Conservation (phyloP, 2,329 filamentous ascomycete genomes). For the Talaromyces sp. region DNA sequence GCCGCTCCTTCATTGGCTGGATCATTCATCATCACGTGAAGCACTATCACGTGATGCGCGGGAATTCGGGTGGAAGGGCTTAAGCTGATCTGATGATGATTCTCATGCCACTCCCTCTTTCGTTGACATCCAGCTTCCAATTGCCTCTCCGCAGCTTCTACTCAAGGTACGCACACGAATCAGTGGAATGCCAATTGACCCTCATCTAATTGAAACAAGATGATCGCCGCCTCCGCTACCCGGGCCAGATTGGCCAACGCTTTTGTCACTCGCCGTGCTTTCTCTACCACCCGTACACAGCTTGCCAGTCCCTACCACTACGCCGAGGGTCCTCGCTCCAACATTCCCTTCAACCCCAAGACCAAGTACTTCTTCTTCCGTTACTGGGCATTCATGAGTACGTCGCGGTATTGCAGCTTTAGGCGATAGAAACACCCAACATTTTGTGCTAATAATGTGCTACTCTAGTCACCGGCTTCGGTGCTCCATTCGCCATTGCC, state of each 20-base stretch:
- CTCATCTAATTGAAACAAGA: constrained; percentile 56
- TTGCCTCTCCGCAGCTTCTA: constrained; percentile 2
- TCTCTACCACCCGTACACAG: constrained; percentile 84
- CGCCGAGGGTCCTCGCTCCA: constrained; percentile 89
- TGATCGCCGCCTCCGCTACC: constrained; percentile 67
- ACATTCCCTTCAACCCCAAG: constrained; percentile 95
- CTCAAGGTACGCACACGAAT: constrained; percentile 31
- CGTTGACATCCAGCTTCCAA: constrained; percentile 10
- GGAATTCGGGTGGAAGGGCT: constrained; percentile 12
- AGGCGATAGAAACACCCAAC: neutral
- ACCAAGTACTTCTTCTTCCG: constrained; percentile 76
- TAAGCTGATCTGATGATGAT: constrained; percentile 2
- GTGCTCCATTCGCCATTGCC: constrained; percentile 59
- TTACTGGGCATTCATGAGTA: constrained; percentile 80
- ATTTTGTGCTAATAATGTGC: constrained; percentile 36
- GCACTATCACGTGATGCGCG: neutral
- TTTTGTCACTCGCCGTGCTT: constrained; percentile 80
- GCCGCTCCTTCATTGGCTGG: constrained; percentile 21
- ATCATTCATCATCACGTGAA: constrained; percentile 15
- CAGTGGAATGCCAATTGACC: constrained; percentile 26
- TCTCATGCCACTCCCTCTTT: constrained; percentile 14
- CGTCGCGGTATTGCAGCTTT: constrained; percentile 27
- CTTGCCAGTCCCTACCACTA: constrained; percentile 95
- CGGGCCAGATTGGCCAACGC: constrained; percentile 62
- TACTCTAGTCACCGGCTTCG: constrained; percentile 55